Evolutionary conservation across 345 rosid species (phyloP), one percentile per base, ranked within the genome.

Genomic region (Salix caprea): DNA sequence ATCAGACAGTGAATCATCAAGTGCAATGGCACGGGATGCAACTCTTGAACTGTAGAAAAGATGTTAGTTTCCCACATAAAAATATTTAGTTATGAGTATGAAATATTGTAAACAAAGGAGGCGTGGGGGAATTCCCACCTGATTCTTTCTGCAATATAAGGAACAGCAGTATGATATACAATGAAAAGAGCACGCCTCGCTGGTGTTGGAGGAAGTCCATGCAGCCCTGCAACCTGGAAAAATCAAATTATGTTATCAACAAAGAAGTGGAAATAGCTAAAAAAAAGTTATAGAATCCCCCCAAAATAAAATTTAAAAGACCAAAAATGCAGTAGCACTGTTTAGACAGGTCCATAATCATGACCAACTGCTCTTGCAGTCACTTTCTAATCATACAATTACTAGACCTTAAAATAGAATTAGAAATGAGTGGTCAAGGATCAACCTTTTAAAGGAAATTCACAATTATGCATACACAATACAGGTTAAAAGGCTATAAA

Each of bases 171-270:
- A 74, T 92, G 96, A 65, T 90, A 96, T 39, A 96, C 71, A 65
- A 96, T 93, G 81, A 91, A 93, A 80, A 96, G 92, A 64, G 91
- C 89, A 46, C 96, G 94, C 84, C 94, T 90, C 19, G 99, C 99
- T 7, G 96, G 99, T 39, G 97, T 93, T n/a, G 98, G 99, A 42
- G 97, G 85, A 74, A 93, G 94, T 40, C 94, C 90, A 75, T 87
- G 82, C 66, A 88, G 85, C 77, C 97, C 96, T 60, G 93, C 84
- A 82, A 93, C 96, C 98, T 91, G 82, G 66, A 36, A 67, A 76
- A 64, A 84, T 34, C 37, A 67, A 64, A 56, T 42, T 70, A 24
- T 60, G 30, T 40, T 56, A 65, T 71, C 30, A 77, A 5, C 24
- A 34, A 61, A 36, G 6, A 26, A 12, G 18, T 65, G 21, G 28